A percentile compares a stretch with the other conserved stretches of the same genome.
Conservation (phyloP, 2,329 filamentous ascomycete species). For the Purpureocillium lavendulum region DNA sequence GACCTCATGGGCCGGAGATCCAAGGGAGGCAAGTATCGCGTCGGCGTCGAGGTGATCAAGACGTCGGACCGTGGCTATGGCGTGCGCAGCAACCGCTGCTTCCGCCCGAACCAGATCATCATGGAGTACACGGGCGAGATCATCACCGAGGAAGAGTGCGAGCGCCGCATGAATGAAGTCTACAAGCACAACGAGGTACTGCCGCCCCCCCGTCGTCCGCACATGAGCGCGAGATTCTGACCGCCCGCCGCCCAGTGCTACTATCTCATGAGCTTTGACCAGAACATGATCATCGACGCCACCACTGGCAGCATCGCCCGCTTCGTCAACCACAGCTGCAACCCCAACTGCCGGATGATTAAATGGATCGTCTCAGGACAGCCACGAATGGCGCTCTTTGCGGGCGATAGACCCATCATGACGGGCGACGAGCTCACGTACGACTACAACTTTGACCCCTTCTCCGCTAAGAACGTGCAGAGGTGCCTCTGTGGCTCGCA, state of each 20-base stretch:
- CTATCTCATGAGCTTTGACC: conserved; percentile 97
- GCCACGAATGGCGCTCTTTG: conserved; percentile 93
- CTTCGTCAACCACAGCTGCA: conserved; percentile 97
- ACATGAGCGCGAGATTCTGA: not conserved
- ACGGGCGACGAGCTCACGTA: conserved; percentile 96
- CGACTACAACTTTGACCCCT: conserved; percentile 70
- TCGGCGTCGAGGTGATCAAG: conserved; percentile 92
- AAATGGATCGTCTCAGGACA: conserved; percentile 95
- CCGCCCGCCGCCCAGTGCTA: conserved; percentile 58
- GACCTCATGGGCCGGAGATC: conserved; percentile 67
- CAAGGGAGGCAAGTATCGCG: conserved; percentile 75
- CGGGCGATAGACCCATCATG: conserved; percentile 80
- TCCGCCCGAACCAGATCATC: conserved; percentile 86
- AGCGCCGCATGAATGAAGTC: conserved; percentile 82
- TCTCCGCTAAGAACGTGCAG: conserved; percentile 61
- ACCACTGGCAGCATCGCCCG: conserved; percentile 92
- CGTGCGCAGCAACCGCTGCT: conserved; percentile 82
- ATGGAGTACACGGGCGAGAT: conserved; percentile 98
- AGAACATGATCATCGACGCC: conserved; percentile 97
- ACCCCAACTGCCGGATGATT: conserved; percentile 94
- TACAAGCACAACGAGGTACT: conserved; percentile 87
- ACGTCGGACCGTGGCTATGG: conserved; percentile 84
- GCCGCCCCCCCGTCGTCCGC: too few species aligned
- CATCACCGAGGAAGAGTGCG: conserved; percentile 89
- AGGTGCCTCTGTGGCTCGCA: conserved; percentile 54